Evolutionary conservation across 352 stramenopile genomes (phyloP), one percentile per base, ranked within the genome.

Genomic region (Pythium brachiatum): DNA sequence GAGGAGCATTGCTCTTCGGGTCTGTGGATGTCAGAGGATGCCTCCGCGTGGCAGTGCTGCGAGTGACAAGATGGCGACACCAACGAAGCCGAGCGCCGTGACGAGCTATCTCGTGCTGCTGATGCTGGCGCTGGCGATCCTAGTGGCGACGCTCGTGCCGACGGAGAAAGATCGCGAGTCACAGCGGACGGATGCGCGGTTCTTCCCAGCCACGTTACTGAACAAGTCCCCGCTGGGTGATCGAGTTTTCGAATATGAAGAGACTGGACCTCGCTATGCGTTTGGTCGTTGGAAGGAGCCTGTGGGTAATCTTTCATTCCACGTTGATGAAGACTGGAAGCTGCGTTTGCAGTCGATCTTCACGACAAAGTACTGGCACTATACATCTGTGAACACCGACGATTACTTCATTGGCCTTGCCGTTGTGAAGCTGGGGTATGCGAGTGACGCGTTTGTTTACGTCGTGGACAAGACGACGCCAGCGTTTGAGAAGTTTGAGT

Each of bases 341-440:
- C 31, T 68, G 9, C 48, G 44, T 8, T 43, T 66, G 0, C 25
- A 62, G 15, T 56, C 53, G 16, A 25, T 57, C 8, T 70, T 81
- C 29, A 46, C 44, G 23, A 79, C 60, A 44, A 83, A 83, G 64
- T 58, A 55, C 20, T 83, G 75, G 75, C 72, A 83, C 65, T 83
- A 79, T 61, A 64, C 53, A 25, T 79, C 70, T 18, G 43, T 81
- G 31, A 67, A 79, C 63, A 79, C 75, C 23, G 21, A 27, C 0
- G 13, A 70, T 11, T 77, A 66, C 44, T 83, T 83, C 44, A 58
- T 83, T 29, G 75, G 66, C 25, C 63, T 73, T 23, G 72, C 75
- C 3, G 51, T 83, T 41, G 70, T 81, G 39, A 73, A 75, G 65
- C 53, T 83, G n/a, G 69, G 74, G 4, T 83, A 83, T 53, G 69